Evolutionary conservation across 2,329 filamentous ascomycete genomes (phyloP), one percentile per base, ranked within the genome.

Genomic region (Calonectria pseudoreteaudii): DNA sequence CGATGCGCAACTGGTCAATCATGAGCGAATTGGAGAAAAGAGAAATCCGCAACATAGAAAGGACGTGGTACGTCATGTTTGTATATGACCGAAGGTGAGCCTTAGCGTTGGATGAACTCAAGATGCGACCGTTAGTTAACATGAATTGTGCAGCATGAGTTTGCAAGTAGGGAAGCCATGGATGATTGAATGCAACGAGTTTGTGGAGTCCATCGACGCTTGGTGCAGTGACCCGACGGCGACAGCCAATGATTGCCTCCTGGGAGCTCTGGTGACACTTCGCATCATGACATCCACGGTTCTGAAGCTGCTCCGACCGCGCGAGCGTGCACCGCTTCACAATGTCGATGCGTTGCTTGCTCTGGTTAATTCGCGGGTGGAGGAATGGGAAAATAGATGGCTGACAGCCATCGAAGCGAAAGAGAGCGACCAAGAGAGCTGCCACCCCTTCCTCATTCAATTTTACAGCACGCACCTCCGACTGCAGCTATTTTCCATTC

Each of bases 111-210:
- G 11, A 26, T 0, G 20, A 18, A 47, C 11, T 26, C 3, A 14
- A 28, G 38, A 26, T 3, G 23, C 18, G n/a, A 2, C 2, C 28
- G 31, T 65, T 1, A 30, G 2, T 18, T 65, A 18, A 65, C 41
- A 26, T 23, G 20, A 6, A 4, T 18, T 2, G 13, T 20, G 47
- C 34, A 86, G 85, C 66, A 82, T 86, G 53, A 86, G 85, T 53
- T 68, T 86, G 6, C 85, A 86, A 71, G 81, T 84, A 0, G 85
- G 85, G 6, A 86, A 84, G 64, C 85, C 85, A 0, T 86, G 82
- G 79, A 87, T 86, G 85, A 85, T 86, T 30, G 84, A 85, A 41
- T 78, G 82, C 16, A 83, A 80, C 50, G 78, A 81, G 20, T 81
- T 86, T 62, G 84, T 86, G 60, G 81, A 82, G 31, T 82, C 83